Evolutionary conservation across 768 basidiomycete species (phyloP).

Genomic region (Auriscalpium microsporum): DNA sequence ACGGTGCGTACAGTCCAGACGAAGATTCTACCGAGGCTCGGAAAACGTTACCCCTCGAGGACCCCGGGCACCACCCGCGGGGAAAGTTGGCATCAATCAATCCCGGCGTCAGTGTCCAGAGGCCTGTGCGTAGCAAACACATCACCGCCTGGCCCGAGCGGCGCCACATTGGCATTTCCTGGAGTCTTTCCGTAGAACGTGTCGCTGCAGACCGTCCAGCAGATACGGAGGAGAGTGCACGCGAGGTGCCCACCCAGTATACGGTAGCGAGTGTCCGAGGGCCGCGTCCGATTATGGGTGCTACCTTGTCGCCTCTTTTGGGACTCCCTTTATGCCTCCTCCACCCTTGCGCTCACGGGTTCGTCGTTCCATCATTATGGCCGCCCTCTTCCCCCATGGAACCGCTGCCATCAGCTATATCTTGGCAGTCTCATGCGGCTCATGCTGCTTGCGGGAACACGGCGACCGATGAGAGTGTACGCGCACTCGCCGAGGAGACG

Average conservation of each 20-base stretch:
- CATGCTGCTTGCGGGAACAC: too few species aligned
- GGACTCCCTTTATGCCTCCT: not conserved
- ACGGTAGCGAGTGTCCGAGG: not conserved
- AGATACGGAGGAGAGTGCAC: not conserved
- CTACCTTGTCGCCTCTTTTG: not conserved
- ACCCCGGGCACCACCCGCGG: not conserved
- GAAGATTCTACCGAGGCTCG: not conserved
- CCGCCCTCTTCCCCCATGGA: too few species aligned
- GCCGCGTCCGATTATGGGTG: not conserved
- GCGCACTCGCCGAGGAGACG: too few species aligned
- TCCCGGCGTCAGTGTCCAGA: not conserved
- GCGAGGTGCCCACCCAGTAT: not conserved
- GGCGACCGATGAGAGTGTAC: too few species aligned
- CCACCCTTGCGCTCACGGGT: not conserved
- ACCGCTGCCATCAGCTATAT: too few species aligned
- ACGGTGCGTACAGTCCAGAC: not conserved
- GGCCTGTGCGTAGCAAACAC: not conserved
- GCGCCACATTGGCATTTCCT: not conserved
- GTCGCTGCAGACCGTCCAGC: not conserved
- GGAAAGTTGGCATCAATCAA: not conserved
- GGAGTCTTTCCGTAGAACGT: not conserved
- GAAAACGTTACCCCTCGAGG: not conserved
- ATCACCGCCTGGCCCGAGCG: not conserved
- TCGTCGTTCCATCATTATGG: too few species aligned
- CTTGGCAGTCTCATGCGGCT: too few species aligned